phyloP scores from a whole-genome alignment of 2,329 filamentous ascomycete species.

The Sporothrix brunneoviolacea region DNA sequence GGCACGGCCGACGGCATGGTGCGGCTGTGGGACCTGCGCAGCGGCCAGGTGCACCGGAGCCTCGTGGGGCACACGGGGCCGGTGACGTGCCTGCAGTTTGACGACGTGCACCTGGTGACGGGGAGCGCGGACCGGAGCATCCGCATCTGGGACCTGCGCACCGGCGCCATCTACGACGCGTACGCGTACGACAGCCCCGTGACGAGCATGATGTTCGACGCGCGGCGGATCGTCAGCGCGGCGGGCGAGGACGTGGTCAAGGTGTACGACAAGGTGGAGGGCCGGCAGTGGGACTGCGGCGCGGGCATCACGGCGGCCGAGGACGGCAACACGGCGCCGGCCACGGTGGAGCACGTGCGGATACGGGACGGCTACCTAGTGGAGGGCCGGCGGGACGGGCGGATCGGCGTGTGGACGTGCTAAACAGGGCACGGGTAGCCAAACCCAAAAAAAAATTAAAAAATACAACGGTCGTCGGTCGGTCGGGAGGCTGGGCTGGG shows the following conservation, averaged over 20 bases:
- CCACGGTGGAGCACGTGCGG: slow-evolving; percentile 75
- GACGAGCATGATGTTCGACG: slow-evolving; percentile 96
- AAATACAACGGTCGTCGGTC: background rate
- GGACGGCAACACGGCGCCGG: slow-evolving; percentile 51
- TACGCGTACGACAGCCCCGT: slow-evolving; percentile 91
- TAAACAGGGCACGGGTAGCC: slow-evolving; percentile 22
- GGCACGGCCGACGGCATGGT: slow-evolving; percentile 98
- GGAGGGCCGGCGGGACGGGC: slow-evolving; percentile 80
- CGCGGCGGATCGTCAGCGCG: slow-evolving; percentile 79
- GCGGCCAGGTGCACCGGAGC: slow-evolving; percentile 93
- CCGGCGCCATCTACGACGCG: slow-evolving; percentile 89
- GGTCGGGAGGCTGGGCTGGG: too few relatives aligned
- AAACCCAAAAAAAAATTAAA: background rate
- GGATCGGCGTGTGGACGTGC: slow-evolving; percentile 86
- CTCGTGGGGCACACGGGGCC: slow-evolving; percentile 92
- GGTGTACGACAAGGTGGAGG: slow-evolving; percentile 96
- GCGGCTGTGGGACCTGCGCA: slow-evolving; percentile 89
- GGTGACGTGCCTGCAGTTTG: slow-evolving; percentile 91
- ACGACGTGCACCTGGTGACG: slow-evolving; percentile 90
- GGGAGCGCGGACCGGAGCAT: slow-evolving; percentile 90
- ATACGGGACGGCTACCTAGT: slow-evolving; percentile 92
- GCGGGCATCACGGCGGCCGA: slow-evolving; percentile 67
- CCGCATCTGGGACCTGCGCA: slow-evolving; percentile 97
- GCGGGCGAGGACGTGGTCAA: slow-evolving; percentile 92
- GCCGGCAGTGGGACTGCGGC: slow-evolving; percentile 93